These are phyloP conservation scores for Russula dissimulans DNA, from an alignment of 768 basidiomycete genomes.

Conservation along the genomic window DNA sequence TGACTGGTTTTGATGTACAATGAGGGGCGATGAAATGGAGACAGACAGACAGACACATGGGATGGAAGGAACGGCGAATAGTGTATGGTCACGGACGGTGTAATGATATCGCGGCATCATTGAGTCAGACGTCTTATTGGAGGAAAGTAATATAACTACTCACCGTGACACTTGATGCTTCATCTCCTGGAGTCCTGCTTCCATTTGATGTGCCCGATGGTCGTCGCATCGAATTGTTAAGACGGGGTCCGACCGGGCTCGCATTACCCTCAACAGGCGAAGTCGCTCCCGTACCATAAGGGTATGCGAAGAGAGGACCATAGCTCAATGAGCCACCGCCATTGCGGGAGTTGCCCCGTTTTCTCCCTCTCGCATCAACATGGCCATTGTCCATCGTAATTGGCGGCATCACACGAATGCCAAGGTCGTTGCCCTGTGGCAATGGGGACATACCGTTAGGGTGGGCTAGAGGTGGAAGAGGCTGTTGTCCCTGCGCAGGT, in stretches of 20 bases:
- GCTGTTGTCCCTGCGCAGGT: slow-evolving; percentile 16
- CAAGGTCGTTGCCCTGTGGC: slow-evolving; percentile 21
- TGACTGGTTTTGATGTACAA: slow-evolving; percentile 33
- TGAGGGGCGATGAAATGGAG: not conserved
- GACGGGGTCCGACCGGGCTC: slow-evolving; percentile 56
- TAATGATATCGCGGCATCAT: not conserved
- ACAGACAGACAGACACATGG: not conserved
- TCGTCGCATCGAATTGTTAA: slow-evolving; percentile 44
- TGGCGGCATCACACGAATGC: slow-evolving; percentile 26
- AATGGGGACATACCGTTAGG: slow-evolving; percentile 19
- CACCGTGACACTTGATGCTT: slow-evolving; percentile 67
- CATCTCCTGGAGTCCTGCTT: slow-evolving; percentile 61
- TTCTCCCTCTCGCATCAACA: slow-evolving; percentile 25
- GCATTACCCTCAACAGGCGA: slow-evolving; percentile 19
- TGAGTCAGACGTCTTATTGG: not conserved
- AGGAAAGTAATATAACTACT: not conserved
- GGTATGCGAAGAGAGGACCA: slow-evolving; percentile 51
- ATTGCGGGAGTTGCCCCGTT: slow-evolving; percentile 22
- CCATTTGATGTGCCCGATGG: slow-evolving; percentile 40
- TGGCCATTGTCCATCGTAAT: slow-evolving; percentile 24
- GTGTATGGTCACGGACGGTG: not conserved
- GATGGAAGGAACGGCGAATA: not conserved
- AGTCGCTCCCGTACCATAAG: slow-evolving; percentile 11
- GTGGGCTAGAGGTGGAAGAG: slow-evolving; percentile 25
- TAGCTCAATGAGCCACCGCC: slow-evolving; percentile 46